Evolutionary conservation across 805 yeast genomes (phyloP), one percentile per base, ranked within the genome.

Genomic region (Blastobotrys parvus): DNA sequence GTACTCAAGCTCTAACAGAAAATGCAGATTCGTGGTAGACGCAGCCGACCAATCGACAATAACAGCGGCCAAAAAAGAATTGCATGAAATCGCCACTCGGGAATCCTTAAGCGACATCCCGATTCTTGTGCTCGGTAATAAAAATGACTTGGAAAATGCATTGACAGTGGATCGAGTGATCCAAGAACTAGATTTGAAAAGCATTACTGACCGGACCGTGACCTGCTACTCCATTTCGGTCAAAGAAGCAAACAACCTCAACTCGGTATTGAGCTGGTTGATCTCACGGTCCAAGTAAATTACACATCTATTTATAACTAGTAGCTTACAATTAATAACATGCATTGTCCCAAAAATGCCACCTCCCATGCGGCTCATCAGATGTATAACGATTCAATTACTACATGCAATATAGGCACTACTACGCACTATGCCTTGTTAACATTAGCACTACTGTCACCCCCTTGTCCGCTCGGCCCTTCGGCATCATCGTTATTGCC

Each of bases 171-270:
- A 62, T 45, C 46, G 55, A 36, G 53, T 60, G 32, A 61, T 63
- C 30, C 55, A 57, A 21, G 38, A 42, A 18, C 51, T 62, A 51
- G 61, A 59, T 29, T 53, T 62, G 30, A 54, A 54, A 41, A 38
- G 51, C 10, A 57, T 62, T 30, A 52, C 50, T 23, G 62, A 57
- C 32, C 47, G 65, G 18, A 63, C 59, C 21, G 60, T 63, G 3
- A 51, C 61, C 6, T 61, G 65, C 46, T 63, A 62, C 44, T 60
- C 63, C 4, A 60, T 63, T 19, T 59, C 64, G 13, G 67, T 61
- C 30, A 62, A 62, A 45, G 60, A 61, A 33, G 52, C 54, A 8
- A 55, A 53, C 25, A 62, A 62, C 38, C 49, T 62, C 29, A 62
- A 50, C 39, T 52, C 63, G 4, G 67, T 63, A n/a, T 38, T 62